Conservation (phyloP, 169 alveolate species). For the Plasmodium sp. region DNA sequence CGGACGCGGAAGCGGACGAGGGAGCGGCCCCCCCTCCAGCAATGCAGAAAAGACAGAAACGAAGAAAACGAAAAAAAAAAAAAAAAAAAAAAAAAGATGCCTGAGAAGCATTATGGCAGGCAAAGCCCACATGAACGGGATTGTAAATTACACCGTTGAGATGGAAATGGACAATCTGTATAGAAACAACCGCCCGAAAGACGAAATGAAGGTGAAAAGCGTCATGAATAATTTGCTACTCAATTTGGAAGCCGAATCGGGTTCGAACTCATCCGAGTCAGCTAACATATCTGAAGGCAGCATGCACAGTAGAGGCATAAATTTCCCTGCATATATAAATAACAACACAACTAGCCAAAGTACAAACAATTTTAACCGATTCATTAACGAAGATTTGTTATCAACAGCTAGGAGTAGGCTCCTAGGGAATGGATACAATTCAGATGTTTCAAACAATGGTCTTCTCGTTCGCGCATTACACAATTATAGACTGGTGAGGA, state of each 20-base stretch:
- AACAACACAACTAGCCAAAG: not conserved
- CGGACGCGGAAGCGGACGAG: not conserved
- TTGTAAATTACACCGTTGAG: slow-evolving; percentile 51
- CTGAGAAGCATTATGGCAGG: not conserved
- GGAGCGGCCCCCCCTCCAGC: not conserved
- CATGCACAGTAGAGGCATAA: not conserved
- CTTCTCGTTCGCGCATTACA: not conserved
- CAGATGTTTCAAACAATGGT: slow-evolving; percentile 5
- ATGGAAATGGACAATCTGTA: slow-evolving; percentile 34
- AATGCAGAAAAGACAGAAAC: not conserved
- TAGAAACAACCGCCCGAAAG: not conserved
- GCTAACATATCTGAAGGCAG: not conserved
- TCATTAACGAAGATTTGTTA: not conserved
- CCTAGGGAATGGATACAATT: slow-evolving; percentile 26
- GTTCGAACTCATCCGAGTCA: slow-evolving; percentile 1
- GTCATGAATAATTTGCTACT: not conserved
- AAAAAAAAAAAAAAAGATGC: slow-evolving; percentile 1
- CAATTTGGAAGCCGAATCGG: slow-evolving; percentile 7
- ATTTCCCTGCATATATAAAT: not conserved
- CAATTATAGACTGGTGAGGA: slow-evolving; percentile 33
- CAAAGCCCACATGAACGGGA: slow-evolving; percentile 37
- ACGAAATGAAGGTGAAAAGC: not conserved
- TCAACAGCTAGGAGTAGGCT: not conserved
- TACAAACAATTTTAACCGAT: not conserved
- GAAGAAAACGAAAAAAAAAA: not conserved